These are phyloP conservation scores for Fusarium solani-melongenae DNA, from an alignment of 2,329 filamentous ascomycete species.

Conservation along the genomic window DNA sequence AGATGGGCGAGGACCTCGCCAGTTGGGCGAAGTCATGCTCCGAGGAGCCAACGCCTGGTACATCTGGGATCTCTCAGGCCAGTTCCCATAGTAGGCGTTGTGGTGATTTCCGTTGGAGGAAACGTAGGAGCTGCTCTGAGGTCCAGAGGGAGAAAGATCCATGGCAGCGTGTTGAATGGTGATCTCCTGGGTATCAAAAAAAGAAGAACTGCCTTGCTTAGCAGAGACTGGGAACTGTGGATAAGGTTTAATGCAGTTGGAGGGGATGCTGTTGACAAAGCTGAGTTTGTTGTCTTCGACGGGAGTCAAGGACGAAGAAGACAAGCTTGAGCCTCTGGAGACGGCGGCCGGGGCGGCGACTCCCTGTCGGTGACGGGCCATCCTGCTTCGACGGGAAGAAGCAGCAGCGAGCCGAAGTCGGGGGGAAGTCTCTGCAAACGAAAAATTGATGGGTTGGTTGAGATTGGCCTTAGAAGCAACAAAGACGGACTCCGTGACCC, in stretches of 20 bases:
- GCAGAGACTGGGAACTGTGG: background rate
- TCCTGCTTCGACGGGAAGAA: background rate
- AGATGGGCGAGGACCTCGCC: slow-evolving; percentile 27
- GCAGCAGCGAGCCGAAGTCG: background rate
- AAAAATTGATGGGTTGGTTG: background rate
- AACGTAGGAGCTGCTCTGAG: slow-evolving; percentile 6
- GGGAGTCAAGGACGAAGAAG: slow-evolving; percentile 1
- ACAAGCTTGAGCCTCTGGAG: background rate
- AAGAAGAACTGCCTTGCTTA: background rate
- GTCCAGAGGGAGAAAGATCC: slow-evolving; percentile 8
- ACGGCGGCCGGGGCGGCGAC: background rate
- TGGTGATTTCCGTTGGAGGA: slow-evolving; percentile 9
- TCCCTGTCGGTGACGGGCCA: slow-evolving; percentile 2
- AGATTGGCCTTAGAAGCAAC: slow-evolving; percentile 4
- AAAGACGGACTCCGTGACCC: background rate
- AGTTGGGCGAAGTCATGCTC: slow-evolving; percentile 35
- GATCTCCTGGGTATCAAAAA: background rate
- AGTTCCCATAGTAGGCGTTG: slow-evolving; percentile 14
- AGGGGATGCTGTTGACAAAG: background rate
- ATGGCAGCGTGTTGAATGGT: slow-evolving; percentile 4
- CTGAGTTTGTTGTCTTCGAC: slow-evolving; percentile 1
- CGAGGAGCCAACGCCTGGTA: slow-evolving; percentile 31
- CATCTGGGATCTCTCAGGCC: slow-evolving; percentile 19
- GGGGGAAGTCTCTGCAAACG: background rate
- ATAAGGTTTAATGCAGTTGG: background rate